A percentile compares a stretch with the other conserved stretches of the same genome.
These are phyloP conservation scores for Setaria italica DNA, from an alignment of 202 grass and related monocot species.

Conservation along the genomic window DNA sequence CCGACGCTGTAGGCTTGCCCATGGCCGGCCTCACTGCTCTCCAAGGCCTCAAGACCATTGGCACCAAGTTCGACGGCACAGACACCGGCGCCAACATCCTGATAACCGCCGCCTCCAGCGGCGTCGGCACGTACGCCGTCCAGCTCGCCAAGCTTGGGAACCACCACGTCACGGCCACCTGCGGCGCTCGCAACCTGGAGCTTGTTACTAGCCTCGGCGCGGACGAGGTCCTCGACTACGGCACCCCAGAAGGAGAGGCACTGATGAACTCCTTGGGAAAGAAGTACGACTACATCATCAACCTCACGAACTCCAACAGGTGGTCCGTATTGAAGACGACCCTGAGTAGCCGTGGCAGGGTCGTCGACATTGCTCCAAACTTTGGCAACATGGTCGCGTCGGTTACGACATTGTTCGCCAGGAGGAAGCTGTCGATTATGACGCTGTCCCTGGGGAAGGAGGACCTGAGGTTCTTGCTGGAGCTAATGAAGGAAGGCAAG, in stretches of 20 bases:
- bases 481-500: constrained; percentile 52
- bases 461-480: constrained; percentile 42
- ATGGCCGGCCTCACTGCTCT: background rate
- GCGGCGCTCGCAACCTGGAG: constrained; percentile 55
- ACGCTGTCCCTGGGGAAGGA: background rate
- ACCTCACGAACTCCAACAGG: constrained; percentile 34
- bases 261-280: constrained; percentile 46
- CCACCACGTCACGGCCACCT: constrained; percentile 56
- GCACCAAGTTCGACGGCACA: constrained; percentile 3
- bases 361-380: constrained; percentile 47
- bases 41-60: background rate
- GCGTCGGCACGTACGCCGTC: constrained; percentile 42
- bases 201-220: constrained; percentile 47
- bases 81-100: constrained; percentile 16
- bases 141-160: constrained; percentile 36
- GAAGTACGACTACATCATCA: constrained; percentile 54
- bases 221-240: constrained; percentile 63
- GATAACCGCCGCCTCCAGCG: constrained; percentile 49
- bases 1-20: background rate
- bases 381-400: background rate
- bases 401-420: constrained; percentile 26
- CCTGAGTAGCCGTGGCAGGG: constrained; percentile 42
- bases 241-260: constrained; percentile 37
- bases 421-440: constrained; percentile 31
- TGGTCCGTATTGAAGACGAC: constrained; percentile 53